phyloP scores from a whole-genome alignment of 257 asterid genomes.

The Capsicum chinense region DNA sequence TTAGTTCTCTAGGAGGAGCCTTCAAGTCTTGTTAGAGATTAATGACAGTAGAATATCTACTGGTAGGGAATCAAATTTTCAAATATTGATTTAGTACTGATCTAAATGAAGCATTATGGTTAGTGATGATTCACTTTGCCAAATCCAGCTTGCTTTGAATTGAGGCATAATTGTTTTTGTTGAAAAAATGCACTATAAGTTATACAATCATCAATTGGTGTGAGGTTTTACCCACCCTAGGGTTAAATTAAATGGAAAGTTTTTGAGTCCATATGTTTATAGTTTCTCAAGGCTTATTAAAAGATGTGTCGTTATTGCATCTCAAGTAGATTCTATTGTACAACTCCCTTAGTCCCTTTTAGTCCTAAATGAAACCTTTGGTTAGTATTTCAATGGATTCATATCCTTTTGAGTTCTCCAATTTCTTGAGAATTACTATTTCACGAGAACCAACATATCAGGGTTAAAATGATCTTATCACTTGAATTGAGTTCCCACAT shows the following conservation, averaged over 20 bases:
- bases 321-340: constrained; percentile 17
- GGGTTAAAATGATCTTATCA: neutral
- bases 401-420: neutral
- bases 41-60: neutral
- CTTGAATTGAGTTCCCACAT: constrained; percentile 21
- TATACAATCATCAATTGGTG: neutral
- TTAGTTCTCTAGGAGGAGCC: constrained; percentile 17
- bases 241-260: neutral
- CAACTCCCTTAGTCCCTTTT: neutral
- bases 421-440: constrained; percentile 22
- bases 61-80: neutral
- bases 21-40: constrained; percentile 7
- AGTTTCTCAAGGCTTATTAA: constrained; percentile 12
- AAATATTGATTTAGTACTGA: neutral
- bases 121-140: constrained; percentile 7
- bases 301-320: constrained; percentile 2
- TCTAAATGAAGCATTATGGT: neutral
- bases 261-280: constrained; percentile 6
- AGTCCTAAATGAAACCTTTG: neutral
- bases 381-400: constrained; percentile 14
- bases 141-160: neutral
- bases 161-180: neutral
- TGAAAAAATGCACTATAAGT: neutral
- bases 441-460: neutral
- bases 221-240: neutral